phyloP scores from a whole-genome alignment of 2,329 filamentous ascomycete species.

The Fusarium miscanthi region DNA sequence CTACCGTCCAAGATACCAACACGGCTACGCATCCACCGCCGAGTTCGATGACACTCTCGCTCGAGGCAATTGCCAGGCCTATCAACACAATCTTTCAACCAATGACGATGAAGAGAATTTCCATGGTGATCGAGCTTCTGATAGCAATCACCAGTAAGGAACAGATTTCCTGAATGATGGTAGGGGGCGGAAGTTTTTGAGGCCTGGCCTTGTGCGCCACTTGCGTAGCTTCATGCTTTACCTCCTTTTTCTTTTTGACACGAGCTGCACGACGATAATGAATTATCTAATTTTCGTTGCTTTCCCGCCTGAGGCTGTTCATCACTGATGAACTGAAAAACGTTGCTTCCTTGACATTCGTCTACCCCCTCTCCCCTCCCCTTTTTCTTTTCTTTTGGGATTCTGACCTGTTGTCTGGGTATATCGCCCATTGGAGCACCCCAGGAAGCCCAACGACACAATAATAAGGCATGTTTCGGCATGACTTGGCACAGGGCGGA shows the following conservation, averaged over 20 bases:
- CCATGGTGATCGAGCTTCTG: not conserved
- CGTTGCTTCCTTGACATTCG: not conserved
- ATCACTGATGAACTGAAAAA: not conserved
- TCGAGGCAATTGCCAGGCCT: not conserved
- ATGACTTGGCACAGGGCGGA: not conserved
- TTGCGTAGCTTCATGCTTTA: slow-evolving; percentile 7
- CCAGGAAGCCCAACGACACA: slow-evolving; percentile 4
- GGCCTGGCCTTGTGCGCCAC: not conserved
- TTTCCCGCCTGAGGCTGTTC: not conserved
- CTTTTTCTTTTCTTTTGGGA: not conserved
- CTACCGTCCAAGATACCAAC: not conserved
- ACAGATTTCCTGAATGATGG: not conserved
- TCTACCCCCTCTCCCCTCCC: not conserved
- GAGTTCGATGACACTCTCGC: not conserved
- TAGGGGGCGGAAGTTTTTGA: not conserved
- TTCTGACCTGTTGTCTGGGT: slow-evolving; percentile 4
- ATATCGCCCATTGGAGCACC: slow-evolving; percentile 3
- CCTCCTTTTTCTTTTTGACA: not conserved
- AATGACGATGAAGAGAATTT: not conserved
- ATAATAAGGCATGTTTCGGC: slow-evolving; percentile 1
- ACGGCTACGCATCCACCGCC: not conserved
- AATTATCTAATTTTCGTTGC: not conserved
- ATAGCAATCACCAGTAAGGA: not conserved
- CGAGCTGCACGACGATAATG: not conserved
- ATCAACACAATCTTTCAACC: not conserved